Conservation (phyloP, 2,329 filamentous ascomycete genomes). For the Aaosphaeria pasadenensis region DNA sequence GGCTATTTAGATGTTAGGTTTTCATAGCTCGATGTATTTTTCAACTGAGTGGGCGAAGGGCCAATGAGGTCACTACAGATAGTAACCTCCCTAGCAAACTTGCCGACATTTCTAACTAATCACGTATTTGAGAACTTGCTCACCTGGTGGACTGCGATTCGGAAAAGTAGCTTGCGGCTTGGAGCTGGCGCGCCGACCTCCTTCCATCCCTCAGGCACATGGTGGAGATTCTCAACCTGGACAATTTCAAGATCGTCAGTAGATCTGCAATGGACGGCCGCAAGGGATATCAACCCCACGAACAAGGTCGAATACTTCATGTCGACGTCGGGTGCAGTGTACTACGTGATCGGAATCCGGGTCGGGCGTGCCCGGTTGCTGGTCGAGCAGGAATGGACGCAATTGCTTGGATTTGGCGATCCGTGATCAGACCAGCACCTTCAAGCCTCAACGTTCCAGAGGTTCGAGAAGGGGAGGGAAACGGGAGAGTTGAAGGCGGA, state of each 20-base stretch:
- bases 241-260: conserved; percentile 19
- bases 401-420: background rate
- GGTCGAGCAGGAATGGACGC: background rate
- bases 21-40: conserved; percentile 12
- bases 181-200: conserved; percentile 30
- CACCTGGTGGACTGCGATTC: conserved; percentile 38
- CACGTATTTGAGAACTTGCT: background rate
- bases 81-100: too few relatives aligned
- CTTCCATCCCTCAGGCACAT: conserved; percentile 35
- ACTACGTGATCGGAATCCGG: background rate
- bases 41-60: background rate
- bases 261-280: conserved; percentile 16
- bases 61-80: too few relatives aligned
- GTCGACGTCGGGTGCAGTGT: background rate
- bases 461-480: background rate
- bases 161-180: conserved; percentile 33
- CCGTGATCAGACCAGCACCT: too few relatives aligned
- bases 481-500: background rate
- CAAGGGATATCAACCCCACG: conserved; percentile 31
- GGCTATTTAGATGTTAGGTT: conserved; percentile 36
- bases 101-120: too few relatives aligned
- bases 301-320: conserved; percentile 30
- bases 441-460: too few relatives aligned
- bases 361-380: background rate
- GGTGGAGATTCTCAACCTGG: conserved; percentile 28